Evolutionary conservation across 139 green algal genomes (phyloP), one percentile per base, ranked within the genome.

Genomic region (Monoraphidium neglectum): DNA sequence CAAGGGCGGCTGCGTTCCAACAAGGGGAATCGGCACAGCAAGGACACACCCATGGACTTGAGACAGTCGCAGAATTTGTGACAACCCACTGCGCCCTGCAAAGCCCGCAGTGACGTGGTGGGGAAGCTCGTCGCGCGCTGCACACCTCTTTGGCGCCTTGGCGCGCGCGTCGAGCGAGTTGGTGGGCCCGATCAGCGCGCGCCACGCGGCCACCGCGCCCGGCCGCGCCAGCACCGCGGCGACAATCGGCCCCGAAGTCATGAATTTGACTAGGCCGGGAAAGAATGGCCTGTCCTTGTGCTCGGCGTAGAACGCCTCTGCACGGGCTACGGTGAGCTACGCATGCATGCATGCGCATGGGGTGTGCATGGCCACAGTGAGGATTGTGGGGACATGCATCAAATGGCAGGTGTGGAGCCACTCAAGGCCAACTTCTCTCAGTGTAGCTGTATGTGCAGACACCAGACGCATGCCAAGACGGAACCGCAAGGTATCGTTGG

Each of bases 291-390:
- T 95, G 33, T 87, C 91, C 24, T 86, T 77, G 77, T 95, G 92
- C 78, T 95, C 91, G 26, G n/a, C 80, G 80, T 95, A 97, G 80
- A 97, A 97, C 64, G 94, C 88, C 77, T 91, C 84, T 16, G 89
- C 92, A 1, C 81, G 64, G 13, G 38, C 28, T 36, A n/a, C 30
- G 0, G 80, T 92, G 13, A 94, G 79, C 91, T 93, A 83, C 72
- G 57, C 32, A 69, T 62, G 26, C n/a, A 37, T 62, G 28, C 26
- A 23, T n/a, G 18, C 54, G 26, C 54, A 68, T 56, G 28, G n/a
- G 23, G 47, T 4, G 28, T 23, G 15, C 47, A 23, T 62, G 28
- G 59, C 21, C 6, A 72, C 30, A 46, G 32, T 16, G 67, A 23
- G 40, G 67, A 24, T 47, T 13, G 13, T 49, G 36, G n/a, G 43